Base-by-base conservation (phyloP, 2,329 filamentous ascomycete genomes). In the Pyrenochaeta sp. region DNA sequence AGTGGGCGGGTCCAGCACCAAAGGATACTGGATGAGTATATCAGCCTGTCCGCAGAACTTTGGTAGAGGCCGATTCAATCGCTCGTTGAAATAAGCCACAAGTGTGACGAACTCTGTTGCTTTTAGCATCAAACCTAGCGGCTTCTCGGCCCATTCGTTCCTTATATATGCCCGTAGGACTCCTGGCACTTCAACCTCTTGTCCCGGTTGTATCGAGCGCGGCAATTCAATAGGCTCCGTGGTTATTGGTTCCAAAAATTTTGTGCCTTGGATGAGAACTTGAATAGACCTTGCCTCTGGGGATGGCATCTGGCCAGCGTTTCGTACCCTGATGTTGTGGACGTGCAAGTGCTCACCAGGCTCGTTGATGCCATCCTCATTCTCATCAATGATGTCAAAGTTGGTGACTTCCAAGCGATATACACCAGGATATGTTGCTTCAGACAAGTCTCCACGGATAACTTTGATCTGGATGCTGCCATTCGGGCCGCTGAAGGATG, bases 331-430 rank as follows among this genome's bases (percentile, higher is more conserved):
- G 14, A 62, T 56, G 35, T 62, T 62, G 12, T 45, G 47, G 6
- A 62, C 48, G 15, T 45, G 31, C 12, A 62, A 30, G 33, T 57
- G 45, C 29, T 60, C 59, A 11, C 59, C 59, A 15, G 59, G 59
- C 27, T 60, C 59, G 33, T 62, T 57, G 30, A 62, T 58, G 12
- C 47, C 43, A 36, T 62, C 59, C 23, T 44, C 31, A 31, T 58
- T 56, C 40, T 62, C 59, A 37, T 62, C 59, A 9, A 57, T 41
- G 12, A 60, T 48, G 29, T 60, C 59, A 36, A 60, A 62, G 18
- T 45, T 52, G n/a, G 48, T 43, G 18, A 62, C 53, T n/a, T 46
- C 27, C 7, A 62, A 23, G 14, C 41, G 31, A 35, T 60, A 62
- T n/a, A 48, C 45, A 9, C 36, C 40, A 4, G 59, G 49, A 49